Conservation (phyloP, 176 grass and related monocot genomes). For the Puccinellia tenuiflora region DNA sequence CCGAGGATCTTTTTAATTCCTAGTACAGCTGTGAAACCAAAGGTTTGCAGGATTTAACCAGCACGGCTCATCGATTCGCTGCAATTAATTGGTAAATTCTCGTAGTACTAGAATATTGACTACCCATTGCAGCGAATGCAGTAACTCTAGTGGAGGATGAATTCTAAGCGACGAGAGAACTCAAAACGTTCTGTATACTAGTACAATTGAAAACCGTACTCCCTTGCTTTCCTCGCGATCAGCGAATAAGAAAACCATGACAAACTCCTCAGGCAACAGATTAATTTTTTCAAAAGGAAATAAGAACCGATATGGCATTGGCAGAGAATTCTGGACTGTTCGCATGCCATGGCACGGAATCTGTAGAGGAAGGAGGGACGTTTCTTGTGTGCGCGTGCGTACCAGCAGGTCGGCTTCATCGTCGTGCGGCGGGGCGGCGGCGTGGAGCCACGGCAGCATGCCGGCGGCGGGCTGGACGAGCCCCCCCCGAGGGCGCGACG, state of each 20-base stretch:
- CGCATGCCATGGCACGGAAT: no score
- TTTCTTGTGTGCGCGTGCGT: no score
- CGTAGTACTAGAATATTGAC: no score
- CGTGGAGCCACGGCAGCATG: not conserved
- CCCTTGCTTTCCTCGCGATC: not conserved
- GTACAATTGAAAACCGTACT: no score
- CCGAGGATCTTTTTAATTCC: not conserved
- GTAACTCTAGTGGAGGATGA: not conserved
- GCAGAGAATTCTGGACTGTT: no score
- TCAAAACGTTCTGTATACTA: not conserved
- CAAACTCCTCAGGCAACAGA: not conserved
- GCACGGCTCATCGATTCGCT: not conserved
- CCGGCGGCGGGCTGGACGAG: constrained; percentile 1
- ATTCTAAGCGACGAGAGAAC: not conserved
- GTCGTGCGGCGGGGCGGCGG: not conserved
- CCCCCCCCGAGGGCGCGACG: not conserved
- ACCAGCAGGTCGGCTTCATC: not conserved
- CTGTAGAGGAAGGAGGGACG: not conserved
- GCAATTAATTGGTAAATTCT: no score
- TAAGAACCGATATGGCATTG: no score
- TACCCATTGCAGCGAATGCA: not conserved
- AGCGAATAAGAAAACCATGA: not conserved
- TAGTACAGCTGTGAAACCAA: no score
- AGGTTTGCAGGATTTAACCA: no score
- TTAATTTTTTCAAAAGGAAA: no score